Percentiles rank a stretch among this genome's conserved stretches.
phyloP scores from a whole-genome alignment of 306 rosid species.

The Ormosia semicastrata region DNA sequence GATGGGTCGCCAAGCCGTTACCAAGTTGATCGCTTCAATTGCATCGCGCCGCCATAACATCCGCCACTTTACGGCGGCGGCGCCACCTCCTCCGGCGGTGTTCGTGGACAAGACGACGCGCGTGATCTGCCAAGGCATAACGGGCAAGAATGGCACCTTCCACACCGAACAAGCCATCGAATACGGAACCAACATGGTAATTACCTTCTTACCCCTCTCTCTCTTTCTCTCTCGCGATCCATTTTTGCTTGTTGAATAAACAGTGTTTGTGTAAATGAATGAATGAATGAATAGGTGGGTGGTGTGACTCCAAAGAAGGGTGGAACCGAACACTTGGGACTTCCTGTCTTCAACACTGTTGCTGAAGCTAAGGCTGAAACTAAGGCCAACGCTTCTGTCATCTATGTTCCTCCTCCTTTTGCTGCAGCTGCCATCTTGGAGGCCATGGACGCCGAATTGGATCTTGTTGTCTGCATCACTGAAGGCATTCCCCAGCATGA shows the following conservation, averaged over 20 bases:
- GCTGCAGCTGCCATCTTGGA: conserved; percentile 96
- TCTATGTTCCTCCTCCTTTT: conserved; percentile 97
- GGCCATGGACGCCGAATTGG: conserved; percentile 90
- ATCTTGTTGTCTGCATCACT: conserved; percentile 94
- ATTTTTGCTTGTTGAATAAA: neutral
- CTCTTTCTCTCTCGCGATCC: neutral
- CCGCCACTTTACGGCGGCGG: conserved; percentile 59
- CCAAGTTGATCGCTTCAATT: conserved; percentile 58
- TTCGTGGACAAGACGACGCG: conserved; percentile 97
- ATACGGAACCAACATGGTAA: conserved; percentile 97
- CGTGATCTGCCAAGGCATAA: conserved; percentile 96
- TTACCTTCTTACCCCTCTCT: neutral
- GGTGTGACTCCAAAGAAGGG: conserved; percentile 99
- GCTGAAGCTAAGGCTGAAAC: conserved; percentile 97
- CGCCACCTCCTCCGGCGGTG: conserved; percentile 79
- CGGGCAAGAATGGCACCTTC: conserved; percentile 93
- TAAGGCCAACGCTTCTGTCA: conserved; percentile 88
- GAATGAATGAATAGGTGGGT: conserved; percentile 56
- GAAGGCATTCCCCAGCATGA: conserved; percentile 99
- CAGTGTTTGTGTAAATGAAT: neutral
- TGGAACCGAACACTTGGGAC: conserved; percentile 96
- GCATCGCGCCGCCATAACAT: conserved; percentile 48
- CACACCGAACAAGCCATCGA: conserved; percentile 98
- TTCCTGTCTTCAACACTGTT: conserved; percentile 91
- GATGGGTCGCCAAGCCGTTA: conserved; percentile 73